Base-by-base conservation (phyloP, 208 protist genomes). In the Wallacemonas sp. region DNA sequence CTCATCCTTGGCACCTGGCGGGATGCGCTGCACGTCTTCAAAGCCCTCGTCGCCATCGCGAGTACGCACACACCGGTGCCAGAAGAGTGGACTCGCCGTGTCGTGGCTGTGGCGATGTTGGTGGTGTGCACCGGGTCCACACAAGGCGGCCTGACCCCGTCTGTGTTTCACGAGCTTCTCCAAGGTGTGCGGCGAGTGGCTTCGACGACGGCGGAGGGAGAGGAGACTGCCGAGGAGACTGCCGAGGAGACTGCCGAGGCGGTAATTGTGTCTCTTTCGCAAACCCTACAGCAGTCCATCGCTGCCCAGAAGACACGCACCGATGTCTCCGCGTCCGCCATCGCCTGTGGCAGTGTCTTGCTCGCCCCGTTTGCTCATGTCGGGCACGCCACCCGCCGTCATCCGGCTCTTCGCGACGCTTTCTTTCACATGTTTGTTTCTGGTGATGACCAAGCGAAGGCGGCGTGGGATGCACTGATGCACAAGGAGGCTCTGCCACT, bases 1-100 rank as follows among this genome's bases (percentile, higher is more conserved):
- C 3, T 77, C 11, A 28, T 81, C 15, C 38, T 73, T 46, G 75
- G 70, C 8, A 41, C 64, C 22, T 81, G 75, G 75, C 64, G 70
- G 2, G 62, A 68, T 19, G 63, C 73, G 45, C 72, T 75, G 55
- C 73, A 69, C 62, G 33, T 81, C 27, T 46, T 68, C 0, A 51
- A 49, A 8, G 38, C 17, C 11, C 34, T 80, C 26, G 36, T 67
- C 22, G 26, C 30, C 2, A 46, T 36, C 17, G 2, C 15, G 49
- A 5, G 21, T 12, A 19, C 21, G 46, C 46, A 47, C 31, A 39
- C 17, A 41, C 22, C 51, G 2, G n/a, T n/a, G n/a, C n/a, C n/a
- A n/a, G n/a, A n/a, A n/a, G n/a, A n/a, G n/a, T n/a, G n/a, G n/a
- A n/a, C n/a, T n/a, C n/a, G n/a, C n/a, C n/a, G n/a, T n/a, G n/a